Evolutionary conservation across 192 early-diverging fungal genomes (phyloP), one percentile per base, ranked within the genome.

Genomic region (Backusella westeae): DNA sequence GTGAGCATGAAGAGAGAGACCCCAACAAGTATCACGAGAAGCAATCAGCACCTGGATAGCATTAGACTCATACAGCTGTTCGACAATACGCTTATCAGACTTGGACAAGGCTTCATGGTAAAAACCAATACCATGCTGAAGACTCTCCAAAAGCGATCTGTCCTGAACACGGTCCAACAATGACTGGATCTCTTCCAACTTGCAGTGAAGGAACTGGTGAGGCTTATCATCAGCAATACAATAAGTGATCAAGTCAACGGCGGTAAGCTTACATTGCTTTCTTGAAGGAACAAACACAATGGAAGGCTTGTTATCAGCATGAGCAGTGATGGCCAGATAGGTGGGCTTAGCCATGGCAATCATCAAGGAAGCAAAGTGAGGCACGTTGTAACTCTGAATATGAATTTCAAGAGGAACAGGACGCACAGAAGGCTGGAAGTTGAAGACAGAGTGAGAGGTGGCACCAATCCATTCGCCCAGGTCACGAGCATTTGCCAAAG

Each of bases 381-480:
- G 89, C 59, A 97, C 90, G 15, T 87, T 93, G 82, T 93, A 97
- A 9, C 95, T 93, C 79, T 97, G 96, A 79, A 99, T 97, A 68
- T 93, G 92, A 59, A 98, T 95, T 81, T 98, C 97, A 73, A 99
- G 84, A 15, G 98, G 97, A 44, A 97, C 90, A 26, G 96, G 94
- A 1, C 98, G 90, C 17, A 98, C 97, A 19, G 90, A 93, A 34
- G 97, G 97, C 46, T 93, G 91, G 85, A 99, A 99, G 81, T 97
- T 99, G 82, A 95, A 97, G n/a, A 96, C 91, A 6, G 89, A 86
- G 5, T 89, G 85, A 29, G 83, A 76, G 0, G 91, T 88, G 0
- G 93, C 94, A 39, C 96, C 97, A 74, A 99, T 94, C 98, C 98
- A 99, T 76, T 96, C 94, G 2, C 96, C 98, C 46, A 99, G 83